phyloP scores from a whole-genome alignment of 2,329 filamentous ascomycete genomes.

The Xylariaceae sp. region DNA sequence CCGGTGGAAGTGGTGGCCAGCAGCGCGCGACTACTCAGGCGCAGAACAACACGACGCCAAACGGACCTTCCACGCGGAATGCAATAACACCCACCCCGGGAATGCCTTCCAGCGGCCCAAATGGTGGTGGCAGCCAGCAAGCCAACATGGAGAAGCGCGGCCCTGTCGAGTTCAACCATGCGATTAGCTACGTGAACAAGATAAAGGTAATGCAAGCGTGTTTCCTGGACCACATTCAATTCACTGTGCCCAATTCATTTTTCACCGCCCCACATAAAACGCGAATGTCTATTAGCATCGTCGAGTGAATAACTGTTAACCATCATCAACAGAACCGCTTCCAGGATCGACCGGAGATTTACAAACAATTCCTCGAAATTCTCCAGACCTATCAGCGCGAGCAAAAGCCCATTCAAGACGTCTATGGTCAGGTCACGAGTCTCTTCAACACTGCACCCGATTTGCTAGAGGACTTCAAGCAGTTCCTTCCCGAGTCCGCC shows the following conservation, averaged over 20 bases:
- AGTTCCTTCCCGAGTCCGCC: slow-evolving; percentile 89
- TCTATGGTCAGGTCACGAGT: slow-evolving; percentile 93
- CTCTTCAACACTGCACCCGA: slow-evolving; percentile 93
- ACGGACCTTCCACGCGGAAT: slow-evolving; percentile 48
- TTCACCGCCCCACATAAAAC: no score
- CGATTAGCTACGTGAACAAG: slow-evolving; percentile 99
- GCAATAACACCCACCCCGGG: slow-evolving; percentile 60
- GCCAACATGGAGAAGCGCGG: slow-evolving; percentile 77
- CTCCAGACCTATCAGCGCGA: slow-evolving; percentile 97
- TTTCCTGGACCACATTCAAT: no score
- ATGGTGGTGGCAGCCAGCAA: slow-evolving; percentile 58
- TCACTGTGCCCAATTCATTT: no score
- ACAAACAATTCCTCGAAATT: slow-evolving; percentile 98
- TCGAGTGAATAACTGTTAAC: no score
- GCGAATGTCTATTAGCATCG: no score
- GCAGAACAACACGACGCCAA: slow-evolving; percentile 37
- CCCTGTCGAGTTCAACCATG: slow-evolving; percentile 98
- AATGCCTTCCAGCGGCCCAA: slow-evolving; percentile 56
- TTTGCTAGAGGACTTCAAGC: slow-evolving; percentile 96
- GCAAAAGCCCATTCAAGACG: slow-evolving; percentile 96
- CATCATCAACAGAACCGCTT: slow-evolving; percentile 74
- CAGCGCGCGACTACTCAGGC: slow-evolving; percentile 33
- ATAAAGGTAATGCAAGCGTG: slow-evolving; percentile 70
- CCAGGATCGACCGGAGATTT: slow-evolving; percentile 93
- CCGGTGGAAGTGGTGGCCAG: slow-evolving; percentile 26